phyloP scores from a whole-genome alignment of 2,329 filamentous ascomycete genomes.

The Juglanconis sp. region DNA sequence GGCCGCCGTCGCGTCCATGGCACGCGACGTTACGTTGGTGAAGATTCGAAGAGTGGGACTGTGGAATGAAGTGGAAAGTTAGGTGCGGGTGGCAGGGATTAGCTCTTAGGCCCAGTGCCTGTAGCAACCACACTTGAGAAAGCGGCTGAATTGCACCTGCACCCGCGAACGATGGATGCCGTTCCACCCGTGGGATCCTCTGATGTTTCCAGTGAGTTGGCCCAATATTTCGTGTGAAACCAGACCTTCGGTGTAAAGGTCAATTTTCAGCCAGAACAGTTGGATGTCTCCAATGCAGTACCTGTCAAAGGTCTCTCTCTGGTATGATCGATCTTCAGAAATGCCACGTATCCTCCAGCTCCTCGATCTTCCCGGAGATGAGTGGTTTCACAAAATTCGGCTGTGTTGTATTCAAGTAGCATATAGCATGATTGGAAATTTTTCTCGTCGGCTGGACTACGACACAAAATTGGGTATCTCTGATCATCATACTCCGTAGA shows the following conservation, averaged over 20 bases:
- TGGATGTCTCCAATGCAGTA: too few relatives aligned
- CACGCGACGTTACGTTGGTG: neutral
- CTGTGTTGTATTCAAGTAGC: neutral
- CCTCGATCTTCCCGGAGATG: too few relatives aligned
- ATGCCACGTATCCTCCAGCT: too few relatives aligned
- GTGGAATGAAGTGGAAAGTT: neutral
- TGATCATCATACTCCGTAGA: neutral
- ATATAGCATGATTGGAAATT: neutral
- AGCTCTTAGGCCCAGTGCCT: neutral
- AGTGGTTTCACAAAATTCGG: neutral
- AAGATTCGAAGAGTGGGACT: neutral
- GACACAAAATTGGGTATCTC: conserved; percentile 3
- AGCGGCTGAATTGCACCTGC: too few relatives aligned
- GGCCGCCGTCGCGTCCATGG: conserved; percentile 4
- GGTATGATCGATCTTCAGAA: too few relatives aligned
- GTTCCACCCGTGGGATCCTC: too few relatives aligned
- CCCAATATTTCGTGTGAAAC: too few relatives aligned
- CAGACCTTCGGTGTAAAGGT: too few relatives aligned
- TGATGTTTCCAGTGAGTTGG: too few relatives aligned
- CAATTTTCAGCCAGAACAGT: too few relatives aligned
- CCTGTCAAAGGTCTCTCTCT: too few relatives aligned
- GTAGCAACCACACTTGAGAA: neutral
- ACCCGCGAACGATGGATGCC: too few relatives aligned
- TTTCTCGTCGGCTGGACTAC: neutral
- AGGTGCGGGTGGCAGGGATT: neutral